phyloP scores from a whole-genome alignment of 2,329 filamentous ascomycete species.

The Penicillium sp. region DNA sequence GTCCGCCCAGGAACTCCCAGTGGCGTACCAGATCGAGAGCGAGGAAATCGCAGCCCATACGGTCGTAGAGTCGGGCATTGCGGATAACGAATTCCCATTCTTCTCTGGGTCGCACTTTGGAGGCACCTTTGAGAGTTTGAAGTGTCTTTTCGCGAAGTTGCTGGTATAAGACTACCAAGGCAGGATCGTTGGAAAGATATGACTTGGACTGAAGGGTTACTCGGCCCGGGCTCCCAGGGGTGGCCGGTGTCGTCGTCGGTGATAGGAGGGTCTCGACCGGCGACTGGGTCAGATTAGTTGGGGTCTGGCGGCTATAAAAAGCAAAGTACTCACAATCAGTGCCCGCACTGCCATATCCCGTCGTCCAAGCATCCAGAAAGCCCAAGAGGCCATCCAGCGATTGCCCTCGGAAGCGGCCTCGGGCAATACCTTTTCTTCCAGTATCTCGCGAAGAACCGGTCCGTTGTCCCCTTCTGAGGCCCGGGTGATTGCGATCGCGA shows the following conservation, averaged over 20 bases:
- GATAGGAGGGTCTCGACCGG: slow-evolving; percentile 70
- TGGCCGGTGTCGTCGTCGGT: slow-evolving; percentile 39
- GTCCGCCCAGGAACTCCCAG: slow-evolving; percentile 49
- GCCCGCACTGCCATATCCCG: slow-evolving; percentile 80
- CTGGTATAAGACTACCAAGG: slow-evolving; percentile 79
- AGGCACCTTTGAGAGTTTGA: slow-evolving; percentile 80
- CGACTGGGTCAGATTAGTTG: slow-evolving; percentile 50
- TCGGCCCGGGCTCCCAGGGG: slow-evolving; percentile 61
- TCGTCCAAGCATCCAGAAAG: slow-evolving; percentile 84
- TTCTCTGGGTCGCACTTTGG: slow-evolving; percentile 70
- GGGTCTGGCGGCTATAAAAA: not conserved
- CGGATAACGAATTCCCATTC: slow-evolving; percentile 90
- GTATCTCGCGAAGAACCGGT: slow-evolving; percentile 66
- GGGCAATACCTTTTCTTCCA: slow-evolving; percentile 76
- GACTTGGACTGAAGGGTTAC: slow-evolving; percentile 64
- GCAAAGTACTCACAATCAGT: slow-evolving; percentile 62
- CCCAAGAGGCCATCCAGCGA: slow-evolving; percentile 92
- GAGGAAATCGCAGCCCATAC: slow-evolving; percentile 90
- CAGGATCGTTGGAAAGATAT: slow-evolving; percentile 87
- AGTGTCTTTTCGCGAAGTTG: slow-evolving; percentile 78
- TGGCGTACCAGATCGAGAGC: slow-evolving; percentile 69
- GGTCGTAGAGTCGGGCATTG: slow-evolving; percentile 77
- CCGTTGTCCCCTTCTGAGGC: slow-evolving; percentile 85
- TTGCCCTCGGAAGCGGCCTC: slow-evolving; percentile 78
- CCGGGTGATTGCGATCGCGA: slow-evolving; percentile 82